phyloP scores from a whole-genome alignment of 1,284 basidiomycete species.

The Farysia itapuensis region DNA sequence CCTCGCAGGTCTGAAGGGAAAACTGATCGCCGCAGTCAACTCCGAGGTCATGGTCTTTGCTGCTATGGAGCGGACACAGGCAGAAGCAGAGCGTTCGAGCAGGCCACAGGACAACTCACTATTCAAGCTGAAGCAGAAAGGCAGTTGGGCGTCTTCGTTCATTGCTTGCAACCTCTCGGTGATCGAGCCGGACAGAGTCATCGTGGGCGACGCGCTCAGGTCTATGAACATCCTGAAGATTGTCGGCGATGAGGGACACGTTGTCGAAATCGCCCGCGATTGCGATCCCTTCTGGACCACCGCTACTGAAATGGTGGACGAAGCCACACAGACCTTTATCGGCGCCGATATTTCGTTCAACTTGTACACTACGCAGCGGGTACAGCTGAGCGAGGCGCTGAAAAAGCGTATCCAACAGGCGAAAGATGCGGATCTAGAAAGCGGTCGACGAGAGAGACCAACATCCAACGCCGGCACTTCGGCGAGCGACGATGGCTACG shows the following conservation, averaged over 20 bases:
- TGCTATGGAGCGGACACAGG: conserved; percentile 4
- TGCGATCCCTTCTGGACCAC: conserved; percentile 57
- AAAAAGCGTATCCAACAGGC: conserved; percentile 25
- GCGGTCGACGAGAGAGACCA: neutral
- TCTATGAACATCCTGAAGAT: conserved; percentile 52
- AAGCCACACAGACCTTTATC: conserved; percentile 42
- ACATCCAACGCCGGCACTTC: conserved; percentile 1
- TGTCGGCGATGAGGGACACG: conserved; percentile 11
- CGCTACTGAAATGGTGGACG: conserved; percentile 41
- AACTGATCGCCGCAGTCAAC: conserved; percentile 49
- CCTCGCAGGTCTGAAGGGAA: conserved; percentile 17
- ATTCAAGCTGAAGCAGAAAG: conserved; percentile 19
- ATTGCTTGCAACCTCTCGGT: conserved; percentile 46
- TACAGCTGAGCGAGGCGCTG: conserved; percentile 20
- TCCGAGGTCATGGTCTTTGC: conserved; percentile 45
- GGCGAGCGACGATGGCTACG: conserved; percentile 2
- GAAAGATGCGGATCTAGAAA: conserved; percentile 19
- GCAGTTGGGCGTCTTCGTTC: conserved; percentile 53
- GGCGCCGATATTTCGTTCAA: conserved; percentile 57
- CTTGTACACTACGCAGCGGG: conserved; percentile 48
- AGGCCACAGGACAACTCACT: no score
- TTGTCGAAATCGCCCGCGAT: conserved; percentile 52
- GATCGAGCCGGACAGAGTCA: conserved; percentile 24
- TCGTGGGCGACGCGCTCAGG: conserved; percentile 55
- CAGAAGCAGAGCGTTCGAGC: no score